Evolutionary conservation across 2,329 filamentous ascomycete genomes (phyloP), one percentile per base, ranked within the genome.

Genomic region (Sordariomycetes sp.): DNA sequence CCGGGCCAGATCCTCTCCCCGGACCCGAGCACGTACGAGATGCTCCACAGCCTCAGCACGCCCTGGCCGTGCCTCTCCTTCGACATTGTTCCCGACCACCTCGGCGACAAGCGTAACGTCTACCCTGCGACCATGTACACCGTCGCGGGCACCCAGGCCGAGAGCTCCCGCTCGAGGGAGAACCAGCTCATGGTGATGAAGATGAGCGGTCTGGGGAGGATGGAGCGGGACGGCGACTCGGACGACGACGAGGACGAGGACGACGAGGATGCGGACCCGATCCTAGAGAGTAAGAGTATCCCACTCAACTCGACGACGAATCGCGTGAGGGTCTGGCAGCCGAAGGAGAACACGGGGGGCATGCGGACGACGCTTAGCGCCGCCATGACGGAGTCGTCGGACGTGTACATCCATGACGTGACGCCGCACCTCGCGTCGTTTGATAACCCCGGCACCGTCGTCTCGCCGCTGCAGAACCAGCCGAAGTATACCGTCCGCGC

Each of bases 41-140:
- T 99, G 90, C 83, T 99, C 59, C 94, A 99, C 76, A 90, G 84
- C 60, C 81, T 99, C 62, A 94, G 87, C 70, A 91, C 91, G 8
- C 90, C 90, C 1, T 99, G 94, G 94, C 94, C 94, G 2, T 99
- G 94, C 69, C 80, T 99, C 17, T 97, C 92, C 1, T 96, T 96
- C 72, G 94, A 97, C 69, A 86, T 99, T 60, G 73, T 99, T 61
- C 85, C 80, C 64, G 94, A 99, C 72, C 78, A 79, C 56, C 80
- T 99, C 20, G 94, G 94, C 63, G 87, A 96, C 68, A 85, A 90
- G 70, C 86, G 94, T 67, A 95, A 86, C 70, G 85, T 86, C n/a
- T 99, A 95, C 72, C 94, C 94, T 28, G 90, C 90, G 55, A 96
- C 92, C 59, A 86, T 96, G 74, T 99, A 97, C 74, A 87, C 91